These are phyloP conservation scores for Pleurotus djamor DNA, from an alignment of 768 basidiomycete genomes.

Conservation along the genomic window DNA sequence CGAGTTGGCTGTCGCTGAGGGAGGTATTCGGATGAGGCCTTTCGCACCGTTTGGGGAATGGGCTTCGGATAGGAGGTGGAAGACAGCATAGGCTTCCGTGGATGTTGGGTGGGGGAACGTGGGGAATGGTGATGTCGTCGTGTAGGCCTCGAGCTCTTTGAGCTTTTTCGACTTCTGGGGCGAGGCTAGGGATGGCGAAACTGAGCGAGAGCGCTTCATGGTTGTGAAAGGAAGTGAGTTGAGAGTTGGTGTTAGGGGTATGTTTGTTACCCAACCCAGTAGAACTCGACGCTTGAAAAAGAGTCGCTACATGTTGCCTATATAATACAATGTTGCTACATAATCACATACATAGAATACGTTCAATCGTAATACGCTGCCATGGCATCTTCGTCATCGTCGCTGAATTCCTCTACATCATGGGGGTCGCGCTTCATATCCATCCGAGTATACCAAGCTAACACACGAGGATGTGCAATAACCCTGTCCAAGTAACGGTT, in stretches of 20 bases:
- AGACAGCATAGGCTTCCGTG: slow-evolving; percentile 35
- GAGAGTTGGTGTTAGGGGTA: too few relatives aligned
- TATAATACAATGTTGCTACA: background rate
- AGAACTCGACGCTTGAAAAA: background rate
- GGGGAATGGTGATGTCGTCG: slow-evolving; percentile 43
- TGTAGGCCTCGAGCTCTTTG: slow-evolving; percentile 42
- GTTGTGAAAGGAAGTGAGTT: background rate
- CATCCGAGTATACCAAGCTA: slow-evolving; percentile 44
- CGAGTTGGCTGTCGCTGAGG: slow-evolving; percentile 26
- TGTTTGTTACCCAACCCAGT: background rate
- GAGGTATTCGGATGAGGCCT: slow-evolving; percentile 19
- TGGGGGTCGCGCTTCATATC: background rate
- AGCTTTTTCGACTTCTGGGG: slow-evolving; percentile 41
- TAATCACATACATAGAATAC: background rate
- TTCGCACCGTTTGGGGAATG: slow-evolving; percentile 24
- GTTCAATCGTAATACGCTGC: slow-evolving; percentile 16
- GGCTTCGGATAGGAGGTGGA: slow-evolving; percentile 34
- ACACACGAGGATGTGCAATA: slow-evolving; percentile 59
- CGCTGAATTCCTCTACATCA: slow-evolving; percentile 6
- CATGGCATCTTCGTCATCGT: slow-evolving; percentile 25
- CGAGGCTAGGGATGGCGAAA: background rate
- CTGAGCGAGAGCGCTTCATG: slow-evolving; percentile 4
- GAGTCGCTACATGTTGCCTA: background rate
- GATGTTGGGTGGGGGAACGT: slow-evolving; percentile 41
- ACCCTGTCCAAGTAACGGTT: slow-evolving; percentile 38